Percentiles rank a stretch among this genome's conserved stretches.
phyloP scores from a whole-genome alignment of 345 rosid genomes.

The Gossypium bickii region DNA sequence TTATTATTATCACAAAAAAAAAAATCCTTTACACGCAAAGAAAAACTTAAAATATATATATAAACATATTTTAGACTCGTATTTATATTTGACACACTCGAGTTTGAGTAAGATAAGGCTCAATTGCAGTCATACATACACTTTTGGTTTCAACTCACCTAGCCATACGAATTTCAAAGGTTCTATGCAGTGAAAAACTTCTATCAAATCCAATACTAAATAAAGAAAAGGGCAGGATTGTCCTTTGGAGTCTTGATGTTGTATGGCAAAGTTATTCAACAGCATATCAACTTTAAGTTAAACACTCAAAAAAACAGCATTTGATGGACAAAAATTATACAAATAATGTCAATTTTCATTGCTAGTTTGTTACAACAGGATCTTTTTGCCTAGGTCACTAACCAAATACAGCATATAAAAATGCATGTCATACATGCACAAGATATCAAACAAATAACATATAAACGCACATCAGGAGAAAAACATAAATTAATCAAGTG shows the following conservation, averaged over 20 bases:
- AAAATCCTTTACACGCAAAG: no score
- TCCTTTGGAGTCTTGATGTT: no score
- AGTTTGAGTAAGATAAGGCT: no score
- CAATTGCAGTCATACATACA: no score
- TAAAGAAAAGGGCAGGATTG: no score
- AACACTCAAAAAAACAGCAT: neutral
- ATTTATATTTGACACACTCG: no score
- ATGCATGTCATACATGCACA: slow-evolving; percentile 2
- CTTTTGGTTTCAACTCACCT: no score
- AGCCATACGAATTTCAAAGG: neutral
- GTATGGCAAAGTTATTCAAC: no score
- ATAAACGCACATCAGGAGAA: neutral
- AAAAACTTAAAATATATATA: no score
- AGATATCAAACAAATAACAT: neutral
- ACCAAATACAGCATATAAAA: neutral
- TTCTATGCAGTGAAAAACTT: neutral
- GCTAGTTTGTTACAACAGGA: slow-evolving; percentile 8
- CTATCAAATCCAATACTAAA: neutral
- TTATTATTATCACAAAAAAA: no score
- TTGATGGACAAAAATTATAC: neutral
- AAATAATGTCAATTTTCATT: neutral
- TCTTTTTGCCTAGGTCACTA: neutral
- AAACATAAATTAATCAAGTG: neutral
- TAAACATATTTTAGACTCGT: no score
- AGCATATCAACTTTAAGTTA: neutral